phyloP scores from a whole-genome alignment of 768 basidiomycete genomes.

The Rhizopogon sp. region DNA sequence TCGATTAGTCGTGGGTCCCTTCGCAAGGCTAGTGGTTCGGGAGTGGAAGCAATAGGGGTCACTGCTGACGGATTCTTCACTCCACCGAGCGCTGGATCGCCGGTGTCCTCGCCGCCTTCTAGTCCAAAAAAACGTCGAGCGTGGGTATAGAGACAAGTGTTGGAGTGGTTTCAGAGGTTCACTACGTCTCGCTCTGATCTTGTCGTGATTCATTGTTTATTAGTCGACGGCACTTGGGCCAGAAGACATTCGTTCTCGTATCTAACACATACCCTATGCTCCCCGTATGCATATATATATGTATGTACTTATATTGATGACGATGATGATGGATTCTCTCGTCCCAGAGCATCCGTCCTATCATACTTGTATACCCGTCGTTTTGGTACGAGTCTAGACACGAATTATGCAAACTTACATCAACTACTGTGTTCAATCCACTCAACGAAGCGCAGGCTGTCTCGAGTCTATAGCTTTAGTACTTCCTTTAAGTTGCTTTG shows the following conservation, averaged over 20 bases:
- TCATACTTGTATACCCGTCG: no score
- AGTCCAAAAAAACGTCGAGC: background rate
- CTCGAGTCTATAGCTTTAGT: no score
- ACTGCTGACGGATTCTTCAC: conserved; percentile 78
- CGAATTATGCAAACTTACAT: no score
- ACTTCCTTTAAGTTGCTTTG: no score
- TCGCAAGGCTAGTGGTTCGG: conserved; percentile 61
- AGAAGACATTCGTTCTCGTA: background rate
- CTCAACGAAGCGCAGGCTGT: no score
- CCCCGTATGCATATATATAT: background rate
- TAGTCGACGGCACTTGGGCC: no score
- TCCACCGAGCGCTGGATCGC: conserved; percentile 37
- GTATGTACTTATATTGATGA: background rate
- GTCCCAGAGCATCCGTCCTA: no score
- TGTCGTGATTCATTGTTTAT: background rate
- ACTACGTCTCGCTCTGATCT: no score
- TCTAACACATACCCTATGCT: background rate
- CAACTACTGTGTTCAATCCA: no score
- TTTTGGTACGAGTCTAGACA: no score
- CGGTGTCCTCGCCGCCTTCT: conserved; percentile 16
- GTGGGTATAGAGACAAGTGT: background rate
- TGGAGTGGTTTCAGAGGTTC: background rate
- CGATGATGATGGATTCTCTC: no score
- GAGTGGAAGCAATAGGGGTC: conserved; percentile 70
- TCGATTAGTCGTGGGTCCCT: conserved; percentile 58